Evolutionary conservation across 495 filamentous ascomycete genomes (phyloP), one percentile per base, ranked within the genome.

Genomic region (Neurospora sp.): DNA sequence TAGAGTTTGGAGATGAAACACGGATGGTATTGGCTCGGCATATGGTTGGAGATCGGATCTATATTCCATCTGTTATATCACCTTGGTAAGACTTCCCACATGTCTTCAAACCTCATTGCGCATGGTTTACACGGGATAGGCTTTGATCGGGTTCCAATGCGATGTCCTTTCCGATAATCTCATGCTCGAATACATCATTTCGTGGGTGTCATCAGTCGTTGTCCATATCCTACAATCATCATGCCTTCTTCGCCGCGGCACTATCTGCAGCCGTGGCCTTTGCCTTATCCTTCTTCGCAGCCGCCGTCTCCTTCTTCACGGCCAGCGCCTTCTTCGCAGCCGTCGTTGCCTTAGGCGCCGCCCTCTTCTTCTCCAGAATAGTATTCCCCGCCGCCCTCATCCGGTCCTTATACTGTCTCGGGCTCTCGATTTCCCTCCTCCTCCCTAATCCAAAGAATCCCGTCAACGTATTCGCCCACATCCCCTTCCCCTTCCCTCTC

Each of bases 371-470:
- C 42, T 16, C 27, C 69, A 73, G 44, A 68, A 18, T 41, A 20
- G 45, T 45, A 18, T 72, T 69, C 40, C 83, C 84, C 74, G 83
- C 82, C 65, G 83, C 82, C 75, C 83, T 84, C 74, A 81, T 78
- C 73, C 93, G 82, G 40, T 80, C 91, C 85, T 99, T 99, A 80
- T 92, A 99, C 65, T 91, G 92, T 71, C 93, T 85, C 40, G 94
- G 96, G 80, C 89, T 96, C 82, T 97, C 93, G 72, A 89, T 88
- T 74, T 86, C 85, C 74, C 77, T 80, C 37, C 84, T 81, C 27
- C 85, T 83, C 20, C 79, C 83, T 40, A 73, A 39, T 0, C 75
- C 70, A 22, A 78, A 77, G 39, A 80, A 74, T 16, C 73, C 73
- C 31, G 39, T 27, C 71, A 70, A 70, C 44, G 75, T 74, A 9